Percentiles rank a stretch among this genome's conserved stretches.
phyloP scores from a whole-genome alignment of 108 stramenopile species.

The Stephanodiscus minutulus region DNA sequence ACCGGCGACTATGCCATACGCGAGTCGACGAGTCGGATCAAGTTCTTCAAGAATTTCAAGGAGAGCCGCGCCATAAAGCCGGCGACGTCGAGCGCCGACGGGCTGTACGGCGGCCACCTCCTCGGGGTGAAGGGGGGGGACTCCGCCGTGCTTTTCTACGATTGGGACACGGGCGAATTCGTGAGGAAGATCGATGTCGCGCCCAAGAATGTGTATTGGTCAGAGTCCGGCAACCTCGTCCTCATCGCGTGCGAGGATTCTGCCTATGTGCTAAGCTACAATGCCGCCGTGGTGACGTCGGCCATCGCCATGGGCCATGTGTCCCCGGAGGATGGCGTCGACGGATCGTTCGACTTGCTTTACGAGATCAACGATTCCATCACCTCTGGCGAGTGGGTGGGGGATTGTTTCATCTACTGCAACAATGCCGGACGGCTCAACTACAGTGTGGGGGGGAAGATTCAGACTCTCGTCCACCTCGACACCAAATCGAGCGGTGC shows the following conservation, averaged over 20 bases:
- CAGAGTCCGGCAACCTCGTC: constrained; percentile 92
- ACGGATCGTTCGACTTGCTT: constrained; percentile 94
- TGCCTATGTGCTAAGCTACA: constrained; percentile 91
- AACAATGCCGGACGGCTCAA: constrained; percentile 90
- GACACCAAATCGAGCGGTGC: constrained; percentile 83
- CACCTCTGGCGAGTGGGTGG: constrained; percentile 97
- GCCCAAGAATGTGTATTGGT: constrained; percentile 96
- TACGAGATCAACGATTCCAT: constrained; percentile 93
- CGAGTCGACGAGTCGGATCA: constrained; percentile 89
- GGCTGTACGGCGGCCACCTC: constrained; percentile 92
- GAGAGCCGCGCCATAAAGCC: constrained; percentile 82
- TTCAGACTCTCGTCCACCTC: constrained; percentile 96
- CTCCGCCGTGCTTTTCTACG: constrained; percentile 93
- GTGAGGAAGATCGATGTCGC: constrained; percentile 95
- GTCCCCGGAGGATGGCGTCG: constrained; percentile 94
- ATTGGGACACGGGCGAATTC: constrained; percentile 95
- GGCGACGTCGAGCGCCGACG: constrained; percentile 92
- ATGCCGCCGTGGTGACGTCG: constrained; percentile 79
- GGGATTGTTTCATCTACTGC: constrained; percentile 99
- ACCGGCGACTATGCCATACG: constrained; percentile 98
- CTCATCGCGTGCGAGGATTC: constrained; percentile 90
- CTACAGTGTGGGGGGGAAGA: constrained; percentile 98
- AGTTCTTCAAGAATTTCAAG: constrained; percentile 97
- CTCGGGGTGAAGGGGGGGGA: constrained; percentile 94
- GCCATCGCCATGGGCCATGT: constrained; percentile 85